Evolutionary conservation across 2,329 filamentous ascomycete genomes (phyloP).

Genomic region (Stachybotrys echinatus): DNA sequence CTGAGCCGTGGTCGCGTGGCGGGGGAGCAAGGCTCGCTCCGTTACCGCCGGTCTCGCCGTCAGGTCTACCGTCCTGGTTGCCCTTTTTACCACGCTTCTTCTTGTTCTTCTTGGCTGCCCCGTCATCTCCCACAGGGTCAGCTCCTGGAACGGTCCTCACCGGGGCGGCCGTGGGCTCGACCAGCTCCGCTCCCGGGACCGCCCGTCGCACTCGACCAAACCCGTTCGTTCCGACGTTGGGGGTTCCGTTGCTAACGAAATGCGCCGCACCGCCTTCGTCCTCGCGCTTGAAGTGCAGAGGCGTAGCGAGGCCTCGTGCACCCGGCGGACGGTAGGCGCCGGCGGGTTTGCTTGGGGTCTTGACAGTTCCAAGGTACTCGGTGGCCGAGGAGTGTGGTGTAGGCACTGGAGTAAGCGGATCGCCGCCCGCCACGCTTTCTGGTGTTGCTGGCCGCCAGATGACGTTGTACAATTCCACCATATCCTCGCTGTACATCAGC

Average conservation of each 20-base stretch:
- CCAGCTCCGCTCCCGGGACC: slow-evolving; percentile 81
- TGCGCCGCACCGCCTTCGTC: slow-evolving; percentile 93
- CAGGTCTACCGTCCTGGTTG: slow-evolving; percentile 66
- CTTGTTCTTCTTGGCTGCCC: slow-evolving; percentile 93
- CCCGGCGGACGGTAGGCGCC: slow-evolving; percentile 94
- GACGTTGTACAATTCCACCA: slow-evolving; percentile 90
- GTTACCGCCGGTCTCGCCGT: slow-evolving; percentile 34
- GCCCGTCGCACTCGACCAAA: slow-evolving; percentile 72
- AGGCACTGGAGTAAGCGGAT: slow-evolving; percentile 71
- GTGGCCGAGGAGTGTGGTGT: slow-evolving; percentile 77
- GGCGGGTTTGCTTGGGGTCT: slow-evolving; percentile 94
- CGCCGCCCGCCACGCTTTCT: slow-evolving; percentile 52
- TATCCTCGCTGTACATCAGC: slow-evolving; percentile 93
- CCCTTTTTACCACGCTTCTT: slow-evolving; percentile 94
- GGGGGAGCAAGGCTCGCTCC: slow-evolving; percentile 44
- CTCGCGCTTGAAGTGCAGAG: slow-evolving; percentile 93
- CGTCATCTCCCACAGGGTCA: slow-evolving; percentile 60
- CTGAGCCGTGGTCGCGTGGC: slow-evolving; percentile 27
- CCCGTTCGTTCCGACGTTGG: slow-evolving; percentile 68
- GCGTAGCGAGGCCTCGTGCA: slow-evolving; percentile 81
- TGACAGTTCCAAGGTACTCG: slow-evolving; percentile 76
- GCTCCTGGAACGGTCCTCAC: slow-evolving; percentile 62
- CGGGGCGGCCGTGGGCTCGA: slow-evolving; percentile 61
- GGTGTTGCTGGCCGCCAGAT: slow-evolving; percentile 74
- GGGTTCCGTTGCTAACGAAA: slow-evolving; percentile 70